A percentile compares a stretch with the other conserved stretches of the same genome.
These are phyloP conservation scores for Chaetomium sp. DNA, from an alignment of 2,329 filamentous ascomycete genomes.

Conservation along the genomic window DNA sequence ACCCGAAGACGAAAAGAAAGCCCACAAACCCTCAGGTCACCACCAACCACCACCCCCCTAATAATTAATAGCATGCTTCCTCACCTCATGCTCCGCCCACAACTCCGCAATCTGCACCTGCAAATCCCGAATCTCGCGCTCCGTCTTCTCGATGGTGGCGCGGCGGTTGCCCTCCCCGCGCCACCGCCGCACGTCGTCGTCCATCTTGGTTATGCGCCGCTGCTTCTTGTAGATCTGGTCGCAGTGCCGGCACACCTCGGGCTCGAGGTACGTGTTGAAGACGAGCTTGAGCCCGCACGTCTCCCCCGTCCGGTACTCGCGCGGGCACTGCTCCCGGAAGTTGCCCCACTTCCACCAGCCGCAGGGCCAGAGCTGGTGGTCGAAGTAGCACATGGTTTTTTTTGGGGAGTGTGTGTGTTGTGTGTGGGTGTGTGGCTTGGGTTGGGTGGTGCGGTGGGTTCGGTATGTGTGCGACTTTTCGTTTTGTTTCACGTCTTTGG, in stretches of 20 bases:
- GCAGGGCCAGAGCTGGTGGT: slow-evolving; percentile 82
- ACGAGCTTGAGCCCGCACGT: slow-evolving; percentile 94
- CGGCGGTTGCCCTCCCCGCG: slow-evolving; percentile 70
- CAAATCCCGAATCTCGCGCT: slow-evolving; percentile 66
- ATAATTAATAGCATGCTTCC: slow-evolving; percentile 12
- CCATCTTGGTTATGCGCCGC: slow-evolving; percentile 73
- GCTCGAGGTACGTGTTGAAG: slow-evolving; percentile 67
- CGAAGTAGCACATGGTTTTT: slow-evolving; percentile 82
- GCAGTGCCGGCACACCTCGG: slow-evolving; percentile 77
- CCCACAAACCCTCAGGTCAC: neutral
- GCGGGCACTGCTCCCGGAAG: slow-evolving; percentile 90
- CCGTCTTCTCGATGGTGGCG: slow-evolving; percentile 72
- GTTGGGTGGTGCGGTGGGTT: neutral
- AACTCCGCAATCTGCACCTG: slow-evolving; percentile 59
- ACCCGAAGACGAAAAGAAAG: neutral
- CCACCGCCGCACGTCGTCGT: slow-evolving; percentile 76
- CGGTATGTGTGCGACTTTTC: neutral
- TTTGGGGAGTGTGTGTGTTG: neutral
- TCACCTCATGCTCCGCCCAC: slow-evolving; percentile 43
- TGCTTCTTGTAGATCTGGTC: slow-evolving; percentile 86
- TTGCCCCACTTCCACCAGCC: slow-evolving; percentile 94
- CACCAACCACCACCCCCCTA: neutral
- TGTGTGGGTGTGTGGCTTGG: too few species aligned
- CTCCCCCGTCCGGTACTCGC: slow-evolving; percentile 93
- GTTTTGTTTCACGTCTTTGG: neutral